Base-by-base conservation (phyloP, 495 filamentous ascomycete species). In the Neurospora sp. region DNA sequence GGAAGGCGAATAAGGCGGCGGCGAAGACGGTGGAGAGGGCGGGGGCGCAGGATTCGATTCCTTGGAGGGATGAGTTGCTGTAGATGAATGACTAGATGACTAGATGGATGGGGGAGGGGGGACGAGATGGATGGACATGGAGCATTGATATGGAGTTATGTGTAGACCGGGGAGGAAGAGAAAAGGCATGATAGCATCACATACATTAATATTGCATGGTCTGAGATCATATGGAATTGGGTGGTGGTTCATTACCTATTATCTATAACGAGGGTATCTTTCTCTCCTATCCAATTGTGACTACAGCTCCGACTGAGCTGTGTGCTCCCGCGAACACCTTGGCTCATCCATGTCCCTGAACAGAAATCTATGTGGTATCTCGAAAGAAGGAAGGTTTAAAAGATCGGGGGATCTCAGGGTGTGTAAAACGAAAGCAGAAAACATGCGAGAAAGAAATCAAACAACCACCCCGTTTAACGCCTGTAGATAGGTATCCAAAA, bases 41-140 rank as follows among this genome's bases (percentile, higher is more conserved):
- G 73, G 95, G 95, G 2, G 94, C 94, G n/a, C 92, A 94, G 87
- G 88, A 86, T 69, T 90, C 92, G 68, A 97, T 98, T 83, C 95
- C 95, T 0, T 97, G 91, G 90, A 87, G 88, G 71, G 88, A 93
- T 81, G 95, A 98, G 82, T 82, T 95, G 44, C 78, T 74, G 6
- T 10, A 14, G 8, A 20, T 45, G 42, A 37, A 20, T 45, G 42
- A 37, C 35, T 37, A 37, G 35, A 37, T 45, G 40, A 37, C 35
- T 37, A 68, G 48, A 12, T 22, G 31, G 48, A 12, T 22, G 31
- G 3, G 4, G 17, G 39, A 42, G 8, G 39, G 69, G 8, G 39
- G 69, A 16, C 27, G 31, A 27, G 8, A 59, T 22, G 48, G 20
- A 20, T 1, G 10, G 20, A 20, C 48, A 8, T 14, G 5, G 3